Conservation (phyloP, 768 basidiomycete genomes). For the Holtermanniella nyarrowii region DNA sequence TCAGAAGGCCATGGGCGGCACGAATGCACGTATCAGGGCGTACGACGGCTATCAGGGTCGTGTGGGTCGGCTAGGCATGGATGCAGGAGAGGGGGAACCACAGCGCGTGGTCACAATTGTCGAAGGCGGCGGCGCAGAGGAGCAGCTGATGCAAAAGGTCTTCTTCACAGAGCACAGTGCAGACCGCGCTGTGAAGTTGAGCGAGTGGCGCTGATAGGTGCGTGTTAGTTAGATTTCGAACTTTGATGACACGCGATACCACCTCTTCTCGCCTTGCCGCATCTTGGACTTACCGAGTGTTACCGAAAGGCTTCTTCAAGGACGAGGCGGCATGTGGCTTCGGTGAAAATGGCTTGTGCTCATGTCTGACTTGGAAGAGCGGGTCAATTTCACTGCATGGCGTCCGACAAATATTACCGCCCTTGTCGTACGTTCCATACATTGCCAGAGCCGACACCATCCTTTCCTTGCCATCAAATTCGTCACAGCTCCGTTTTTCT, state of each 20-base stretch:
- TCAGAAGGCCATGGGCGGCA: slow-evolving; percentile 4
- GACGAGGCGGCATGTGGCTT: slow-evolving; percentile 43
- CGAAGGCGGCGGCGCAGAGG: slow-evolving; percentile 8
- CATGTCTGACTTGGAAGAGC: slow-evolving; percentile 41
- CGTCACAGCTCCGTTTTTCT: slow-evolving; percentile 36
- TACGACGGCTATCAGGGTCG: slow-evolving; percentile 10
- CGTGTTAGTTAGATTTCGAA: no score
- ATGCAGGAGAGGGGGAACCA: not conserved
- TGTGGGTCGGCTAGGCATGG: slow-evolving; percentile 9
- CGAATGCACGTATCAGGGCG: slow-evolving; percentile 1
- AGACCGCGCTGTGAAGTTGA: not conserved
- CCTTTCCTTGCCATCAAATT: slow-evolving; percentile 38
- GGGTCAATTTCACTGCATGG: slow-evolving; percentile 45
- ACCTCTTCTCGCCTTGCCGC: no score
- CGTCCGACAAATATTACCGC: slow-evolving; percentile 43
- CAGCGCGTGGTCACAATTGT: slow-evolving; percentile 11
- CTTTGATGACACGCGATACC: no score
- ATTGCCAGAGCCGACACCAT: slow-evolving; percentile 11
- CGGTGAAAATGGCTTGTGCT: not conserved
- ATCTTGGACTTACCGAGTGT: no score
- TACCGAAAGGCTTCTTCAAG: slow-evolving; percentile 35
- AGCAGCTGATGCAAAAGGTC: slow-evolving; percentile 8
- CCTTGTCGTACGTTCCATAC: slow-evolving; percentile 13
- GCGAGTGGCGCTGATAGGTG: not conserved
- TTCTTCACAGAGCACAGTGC: slow-evolving; percentile 1